Base-by-base conservation (phyloP, 352 stramenopile species). In the Phytophthora ohioensis region DNA sequence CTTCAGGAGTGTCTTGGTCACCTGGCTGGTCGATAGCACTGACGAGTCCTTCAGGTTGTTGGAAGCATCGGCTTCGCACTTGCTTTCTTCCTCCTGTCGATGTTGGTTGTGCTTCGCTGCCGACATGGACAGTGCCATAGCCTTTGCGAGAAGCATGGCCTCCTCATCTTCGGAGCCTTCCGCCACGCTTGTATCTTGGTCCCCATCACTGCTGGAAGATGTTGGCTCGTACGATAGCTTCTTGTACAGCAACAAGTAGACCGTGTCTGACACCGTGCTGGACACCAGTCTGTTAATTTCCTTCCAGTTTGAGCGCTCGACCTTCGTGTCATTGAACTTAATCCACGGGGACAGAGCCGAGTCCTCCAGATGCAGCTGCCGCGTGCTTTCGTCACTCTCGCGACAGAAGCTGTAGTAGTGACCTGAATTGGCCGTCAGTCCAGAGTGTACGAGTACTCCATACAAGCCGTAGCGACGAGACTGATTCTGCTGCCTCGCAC, bases 331-430 rank as follows among this genome's bases (percentile, higher is more conserved):
- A 64, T 98, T 97, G 31, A 97, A 97, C 48, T 97, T 97, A 57
- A 97, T 92, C 92, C 92, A 98, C 8, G 92, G 91, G 12, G 88
- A 83, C n/a, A 82, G 52, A 12, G 82, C 51, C 4, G 90, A 88
- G 64, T 98, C 91, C 41, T 94, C 79, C 4, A 94, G 52, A 55
- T 97, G 87, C 36, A 98, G 62, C 42, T 96, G 76, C 13, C 79
- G 67, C n/a, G 79, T 82, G 27, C 74, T 79, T 34, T 91, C 87
- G 32, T 92, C 79, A 57, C 82, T 95, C 53, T 94, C 82, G 0
- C 92, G 87, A 68, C 91, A 96, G 53, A 93, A 98, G 30, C 87
- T 94, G 68, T 96, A 98, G 64, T 98, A 98, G 62, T 98, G 92
- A 1, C 92, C 92, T 9, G 90, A 97, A 69, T 97, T 97, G 21